Percentiles rank a stretch among this genome's conserved stretches.
Conservation (phyloP, 768 basidiomycete genomes). For the Trametes punicea region DNA sequence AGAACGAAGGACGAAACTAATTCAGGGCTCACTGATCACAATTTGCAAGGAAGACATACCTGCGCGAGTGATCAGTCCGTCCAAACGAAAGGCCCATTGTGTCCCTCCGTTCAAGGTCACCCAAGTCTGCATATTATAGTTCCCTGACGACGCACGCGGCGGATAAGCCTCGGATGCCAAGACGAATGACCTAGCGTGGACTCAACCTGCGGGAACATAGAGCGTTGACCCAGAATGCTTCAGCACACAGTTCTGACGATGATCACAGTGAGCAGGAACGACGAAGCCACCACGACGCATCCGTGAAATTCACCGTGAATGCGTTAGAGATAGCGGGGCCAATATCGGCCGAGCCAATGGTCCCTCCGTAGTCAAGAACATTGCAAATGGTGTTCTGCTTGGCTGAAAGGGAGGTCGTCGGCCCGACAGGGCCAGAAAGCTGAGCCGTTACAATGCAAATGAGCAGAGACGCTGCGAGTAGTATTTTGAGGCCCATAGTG, state of each 20-base stretch:
- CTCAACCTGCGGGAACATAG: conserved; percentile 26
- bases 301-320: conserved; percentile 17
- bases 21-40: neutral
- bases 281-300: neutral
- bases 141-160: conserved; percentile 3
- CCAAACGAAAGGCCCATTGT: conserved; percentile 31
- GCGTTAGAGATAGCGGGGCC: conserved; percentile 30
- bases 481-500: conserved; percentile 15
- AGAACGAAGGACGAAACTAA: neutral
- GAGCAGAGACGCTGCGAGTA: conserved; percentile 9
- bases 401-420: conserved; percentile 22
- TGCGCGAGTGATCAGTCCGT: conserved; percentile 31
- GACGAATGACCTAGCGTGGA: neutral
- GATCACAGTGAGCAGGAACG: neutral
- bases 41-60: conserved; percentile 9
- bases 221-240: conserved; percentile 25
- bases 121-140: conserved; percentile 32
- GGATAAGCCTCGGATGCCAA: neutral
- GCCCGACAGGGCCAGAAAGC: conserved; percentile 26
- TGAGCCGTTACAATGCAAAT: conserved; percentile 17
- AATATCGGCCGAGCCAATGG: conserved; percentile 29
- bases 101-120: conserved; percentile 27
- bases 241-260: conserved; percentile 24
- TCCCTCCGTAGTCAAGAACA: conserved; percentile 29
- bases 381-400: conserved; percentile 28